phyloP scores from a whole-genome alignment of 306 rosid genomes.

The Acacia confusa region DNA sequence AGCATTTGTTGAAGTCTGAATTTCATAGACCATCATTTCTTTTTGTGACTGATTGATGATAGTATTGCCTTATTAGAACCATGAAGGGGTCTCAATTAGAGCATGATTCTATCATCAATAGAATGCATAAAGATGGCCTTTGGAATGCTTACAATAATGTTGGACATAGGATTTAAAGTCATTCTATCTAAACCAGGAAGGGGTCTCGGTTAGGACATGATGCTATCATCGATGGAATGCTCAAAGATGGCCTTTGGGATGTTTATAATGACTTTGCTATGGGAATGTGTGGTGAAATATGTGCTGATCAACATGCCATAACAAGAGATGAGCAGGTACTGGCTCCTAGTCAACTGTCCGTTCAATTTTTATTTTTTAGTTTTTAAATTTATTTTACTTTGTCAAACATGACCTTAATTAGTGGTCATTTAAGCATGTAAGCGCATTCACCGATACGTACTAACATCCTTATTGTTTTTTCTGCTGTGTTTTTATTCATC shows the following conservation, averaged over 20 bases:
- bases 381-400: not conserved
- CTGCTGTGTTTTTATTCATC: not conserved
- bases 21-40: not conserved
- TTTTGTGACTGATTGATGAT: not conserved
- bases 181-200: constrained; percentile 53
- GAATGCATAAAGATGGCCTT: constrained; percentile 86
- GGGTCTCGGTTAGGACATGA: constrained; percentile 96
- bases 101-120: constrained; percentile 76
- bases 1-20: not conserved
- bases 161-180: constrained; percentile 60
- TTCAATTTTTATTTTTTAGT: constrained; percentile 12
- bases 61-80: constrained; percentile 17
- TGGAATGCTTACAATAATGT: constrained; percentile 90
- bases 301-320: constrained; percentile 70
- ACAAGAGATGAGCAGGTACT: constrained; percentile 89
- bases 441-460: not conserved
- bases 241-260: constrained; percentile 98
- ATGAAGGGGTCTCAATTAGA: constrained; percentile 87
- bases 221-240: constrained; percentile 81
- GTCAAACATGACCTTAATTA: constrained; percentile 4
- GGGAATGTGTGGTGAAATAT: constrained; percentile 91
- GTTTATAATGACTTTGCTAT: constrained; percentile 86
- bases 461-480: not conserved
- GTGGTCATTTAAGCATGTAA: not conserved
- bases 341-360: constrained; percentile 23